Conservation (phyloP, 768 basidiomycete genomes). For the Boletus patriciae region DNA sequence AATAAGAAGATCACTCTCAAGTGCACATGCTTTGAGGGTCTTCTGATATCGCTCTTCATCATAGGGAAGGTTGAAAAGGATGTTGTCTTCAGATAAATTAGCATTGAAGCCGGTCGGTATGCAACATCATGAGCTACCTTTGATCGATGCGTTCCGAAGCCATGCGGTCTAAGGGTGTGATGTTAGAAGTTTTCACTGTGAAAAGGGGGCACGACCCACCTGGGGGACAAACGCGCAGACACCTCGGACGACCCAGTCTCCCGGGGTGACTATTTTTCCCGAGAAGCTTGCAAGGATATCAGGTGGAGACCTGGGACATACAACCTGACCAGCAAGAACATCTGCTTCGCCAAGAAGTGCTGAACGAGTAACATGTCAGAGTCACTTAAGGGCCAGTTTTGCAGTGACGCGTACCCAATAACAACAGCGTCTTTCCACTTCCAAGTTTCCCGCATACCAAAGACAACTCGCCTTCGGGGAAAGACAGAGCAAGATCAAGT, state of each 20-base stretch:
- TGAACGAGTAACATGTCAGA: slow-evolving; percentile 25
- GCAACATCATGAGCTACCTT: slow-evolving; percentile 17
- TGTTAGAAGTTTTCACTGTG: slow-evolving; percentile 2
- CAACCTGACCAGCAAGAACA: slow-evolving; percentile 72
- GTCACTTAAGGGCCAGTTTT: background rate
- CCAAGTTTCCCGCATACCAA: slow-evolving; percentile 89
- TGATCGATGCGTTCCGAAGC: slow-evolving; percentile 67
- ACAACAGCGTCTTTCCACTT: slow-evolving; percentile 81
- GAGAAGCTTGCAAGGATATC: slow-evolving; percentile 68
- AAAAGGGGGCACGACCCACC: slow-evolving; percentile 35
- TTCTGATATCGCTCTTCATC: slow-evolving; percentile 71
- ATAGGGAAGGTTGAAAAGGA: slow-evolving; percentile 77
- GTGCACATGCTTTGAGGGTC: slow-evolving; percentile 75
- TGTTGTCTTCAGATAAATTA: slow-evolving; percentile 51
- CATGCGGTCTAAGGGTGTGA: slow-evolving; percentile 48
- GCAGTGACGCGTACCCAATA: slow-evolving; percentile 49
- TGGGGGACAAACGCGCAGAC: slow-evolving; percentile 88
- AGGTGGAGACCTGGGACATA: slow-evolving; percentile 84
- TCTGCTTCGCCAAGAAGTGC: slow-evolving; percentile 65
- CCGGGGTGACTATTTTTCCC: slow-evolving; percentile 40
- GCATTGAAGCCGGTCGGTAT: slow-evolving; percentile 39
- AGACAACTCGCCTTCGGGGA: slow-evolving; percentile 77
- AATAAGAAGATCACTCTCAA: slow-evolving; percentile 74
- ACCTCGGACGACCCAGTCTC: slow-evolving; percentile 75
- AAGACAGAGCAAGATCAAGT: slow-evolving; percentile 72